A percentile compares a stretch with the other conserved stretches of the same genome.
These are phyloP conservation scores for Verticillium isaacii DNA, from an alignment of 2,329 filamentous ascomycete genomes.

Conservation along the genomic window DNA sequence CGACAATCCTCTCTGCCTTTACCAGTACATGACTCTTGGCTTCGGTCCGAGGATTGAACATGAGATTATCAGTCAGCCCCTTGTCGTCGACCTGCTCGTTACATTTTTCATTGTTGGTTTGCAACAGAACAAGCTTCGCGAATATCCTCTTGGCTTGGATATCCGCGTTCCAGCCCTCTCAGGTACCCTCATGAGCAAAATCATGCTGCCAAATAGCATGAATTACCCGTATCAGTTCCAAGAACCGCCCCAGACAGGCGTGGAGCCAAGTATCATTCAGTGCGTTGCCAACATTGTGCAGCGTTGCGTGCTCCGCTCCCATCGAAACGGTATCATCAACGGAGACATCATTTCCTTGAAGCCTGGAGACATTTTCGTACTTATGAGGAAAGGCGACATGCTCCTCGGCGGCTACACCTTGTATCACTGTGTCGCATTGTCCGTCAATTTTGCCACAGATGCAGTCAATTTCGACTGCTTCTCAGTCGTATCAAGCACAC, in stretches of 20 bases:
- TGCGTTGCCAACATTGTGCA: background rate
- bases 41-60: conserved; percentile 83
- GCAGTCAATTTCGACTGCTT: background rate
- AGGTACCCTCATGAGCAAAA: no score
- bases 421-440: background rate
- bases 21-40: conserved; percentile 82
- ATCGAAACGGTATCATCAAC: background rate
- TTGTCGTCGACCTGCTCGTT: conserved; percentile 78
- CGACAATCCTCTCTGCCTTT: conserved; percentile 68
- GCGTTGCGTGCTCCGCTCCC: background rate
- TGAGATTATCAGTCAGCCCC: conserved; percentile 73
- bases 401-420: background rate
- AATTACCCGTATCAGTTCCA: background rate
- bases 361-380: conserved; percentile 6
- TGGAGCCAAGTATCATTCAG: background rate
- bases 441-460: background rate
- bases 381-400: background rate
- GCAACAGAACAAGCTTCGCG: conserved; percentile 28
- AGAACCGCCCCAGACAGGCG: background rate
- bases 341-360: conserved; percentile 8
- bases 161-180: conserved; percentile 23
- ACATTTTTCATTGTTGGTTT: conserved; percentile 72
- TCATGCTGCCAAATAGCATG: no score
- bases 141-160: conserved; percentile 37
- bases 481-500: background rate